These are phyloP conservation scores for Scheffersomyces ergatensis DNA, from an alignment of 805 yeast genomes.

Conservation along the genomic window DNA sequence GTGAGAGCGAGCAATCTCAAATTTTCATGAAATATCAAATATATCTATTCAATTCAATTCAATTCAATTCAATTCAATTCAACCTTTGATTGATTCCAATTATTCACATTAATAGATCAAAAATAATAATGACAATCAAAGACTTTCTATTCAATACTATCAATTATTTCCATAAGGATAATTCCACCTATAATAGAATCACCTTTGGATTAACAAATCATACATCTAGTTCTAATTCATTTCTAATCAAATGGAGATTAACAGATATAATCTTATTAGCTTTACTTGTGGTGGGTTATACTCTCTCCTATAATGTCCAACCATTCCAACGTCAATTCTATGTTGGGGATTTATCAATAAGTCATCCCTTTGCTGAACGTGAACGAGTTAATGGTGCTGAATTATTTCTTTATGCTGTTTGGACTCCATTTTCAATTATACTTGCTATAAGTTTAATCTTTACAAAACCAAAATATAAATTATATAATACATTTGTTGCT, in stretches of 20 bases:
- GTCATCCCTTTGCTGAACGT: conserved; percentile 74
- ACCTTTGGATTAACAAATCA: conserved; percentile 21
- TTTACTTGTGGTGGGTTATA: conserved; percentile 19
- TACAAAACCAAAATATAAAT: conserved; percentile 51
- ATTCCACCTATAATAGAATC: conserved; percentile 21
- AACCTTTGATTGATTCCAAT: too few species aligned
- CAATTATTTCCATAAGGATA: conserved; percentile 20
- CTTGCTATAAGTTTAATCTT: conserved; percentile 32
- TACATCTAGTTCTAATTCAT: conserved; percentile 5
- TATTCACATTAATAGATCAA: too few species aligned
- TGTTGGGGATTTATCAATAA: conserved; percentile 70
- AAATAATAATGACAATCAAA: conserved; percentile 9
- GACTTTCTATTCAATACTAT: conserved; percentile 9
- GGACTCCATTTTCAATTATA: conserved; percentile 48
- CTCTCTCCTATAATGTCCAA: conserved; percentile 18
- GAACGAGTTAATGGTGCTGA: conserved; percentile 66
- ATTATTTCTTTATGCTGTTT: conserved; percentile 52
- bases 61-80: too few species aligned
- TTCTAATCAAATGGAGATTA: conserved; percentile 24
- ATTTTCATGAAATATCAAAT: too few species aligned
- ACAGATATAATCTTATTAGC: conserved; percentile 21
- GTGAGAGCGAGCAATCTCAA: too few species aligned
- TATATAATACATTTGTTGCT: conserved; percentile 62
- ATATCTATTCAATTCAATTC: too few species aligned
- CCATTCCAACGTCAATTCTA: conserved; percentile 82